Evolutionary conservation across 768 basidiomycete species (phyloP).

Genomic region (Podaxis pistillaris): DNA sequence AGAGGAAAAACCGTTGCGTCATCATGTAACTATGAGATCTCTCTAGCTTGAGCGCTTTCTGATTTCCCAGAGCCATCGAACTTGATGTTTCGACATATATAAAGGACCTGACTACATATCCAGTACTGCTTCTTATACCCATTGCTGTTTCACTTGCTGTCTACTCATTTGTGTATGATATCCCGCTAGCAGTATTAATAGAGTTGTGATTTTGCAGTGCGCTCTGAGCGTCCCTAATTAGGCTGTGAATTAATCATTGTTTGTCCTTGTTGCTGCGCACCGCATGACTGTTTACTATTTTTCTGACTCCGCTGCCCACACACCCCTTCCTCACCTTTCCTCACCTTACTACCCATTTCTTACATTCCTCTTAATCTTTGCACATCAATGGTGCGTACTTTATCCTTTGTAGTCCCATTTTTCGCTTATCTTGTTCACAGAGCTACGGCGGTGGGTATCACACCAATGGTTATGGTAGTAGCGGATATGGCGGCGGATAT

Average conservation of each 20-base stretch:
- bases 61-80: background rate
- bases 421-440: constrained; percentile 23
- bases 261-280: constrained; percentile 22
- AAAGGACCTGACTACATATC: constrained; percentile 6
- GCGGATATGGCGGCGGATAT: constrained; percentile 46
- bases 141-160: background rate
- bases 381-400: constrained; percentile 24
- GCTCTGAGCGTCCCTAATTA: background rate
- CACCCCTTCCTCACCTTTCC: constrained; percentile 12
- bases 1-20: constrained; percentile 35
- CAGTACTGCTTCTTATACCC: constrained; percentile 7
- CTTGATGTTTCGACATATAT: background rate
- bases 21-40: constrained; percentile 34
- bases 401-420: background rate
- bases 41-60: background rate
- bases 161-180: background rate
- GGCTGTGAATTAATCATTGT: constrained; percentile 13
- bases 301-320: constrained; percentile 14
- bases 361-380: constrained; percentile 10
- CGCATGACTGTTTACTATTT: constrained; percentile 7
- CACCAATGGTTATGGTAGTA: constrained; percentile 39
- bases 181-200: background rate
- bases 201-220: background rate
- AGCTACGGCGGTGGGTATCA: constrained; percentile 32
- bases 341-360: background rate